phyloP scores from a whole-genome alignment of 805 yeast genomes.

The Citeromyces nyonsensis region DNA sequence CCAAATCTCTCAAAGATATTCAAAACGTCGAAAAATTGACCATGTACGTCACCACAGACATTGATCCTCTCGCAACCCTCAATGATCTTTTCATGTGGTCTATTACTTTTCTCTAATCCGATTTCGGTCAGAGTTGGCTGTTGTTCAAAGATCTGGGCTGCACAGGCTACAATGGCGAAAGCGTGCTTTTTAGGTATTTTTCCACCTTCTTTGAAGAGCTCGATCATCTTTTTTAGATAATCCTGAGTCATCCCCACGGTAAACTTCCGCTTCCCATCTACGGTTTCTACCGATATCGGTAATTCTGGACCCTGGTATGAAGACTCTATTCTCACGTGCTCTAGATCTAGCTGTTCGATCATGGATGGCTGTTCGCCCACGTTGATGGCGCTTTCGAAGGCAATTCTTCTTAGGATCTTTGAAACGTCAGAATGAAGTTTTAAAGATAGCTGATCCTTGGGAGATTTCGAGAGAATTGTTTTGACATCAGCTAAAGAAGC shows the following conservation, averaged over 20 bases:
- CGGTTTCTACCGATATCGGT: conserved; percentile 19
- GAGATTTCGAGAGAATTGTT: conserved; percentile 41
- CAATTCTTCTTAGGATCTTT: conserved; percentile 50
- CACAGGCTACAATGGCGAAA: conserved; percentile 65
- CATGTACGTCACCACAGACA: conserved; percentile 96
- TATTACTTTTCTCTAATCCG: conserved; percentile 16
- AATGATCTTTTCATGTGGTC: conserved; percentile 30
- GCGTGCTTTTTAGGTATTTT: conserved; percentile 70
- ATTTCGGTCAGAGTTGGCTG: conserved; percentile 75
- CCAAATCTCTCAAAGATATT: conserved; percentile 71
- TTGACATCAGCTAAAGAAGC: conserved; percentile 62
- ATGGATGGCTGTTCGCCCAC: conserved; percentile 41
- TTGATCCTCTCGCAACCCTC: conserved; percentile 38
- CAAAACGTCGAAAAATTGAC: conserved; percentile 84
- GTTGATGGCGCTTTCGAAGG: conserved; percentile 80
- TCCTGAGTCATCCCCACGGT: conserved; percentile 29
- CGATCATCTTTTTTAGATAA: conserved; percentile 52
- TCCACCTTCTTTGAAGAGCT: conserved; percentile 59
- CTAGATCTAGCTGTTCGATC: conserved; percentile 29
- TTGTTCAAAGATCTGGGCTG: conserved; percentile 39
- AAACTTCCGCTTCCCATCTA: conserved; percentile 13
- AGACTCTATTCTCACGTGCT: conserved; percentile 31
- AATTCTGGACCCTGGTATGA: conserved; percentile 46
- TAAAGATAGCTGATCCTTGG: conserved; percentile 54
- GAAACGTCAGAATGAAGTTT: conserved; percentile 47